Evolutionary conservation across 495 filamentous ascomycete genomes (phyloP), one percentile per base, ranked within the genome.

Genomic region (Lichina pygmaea): DNA sequence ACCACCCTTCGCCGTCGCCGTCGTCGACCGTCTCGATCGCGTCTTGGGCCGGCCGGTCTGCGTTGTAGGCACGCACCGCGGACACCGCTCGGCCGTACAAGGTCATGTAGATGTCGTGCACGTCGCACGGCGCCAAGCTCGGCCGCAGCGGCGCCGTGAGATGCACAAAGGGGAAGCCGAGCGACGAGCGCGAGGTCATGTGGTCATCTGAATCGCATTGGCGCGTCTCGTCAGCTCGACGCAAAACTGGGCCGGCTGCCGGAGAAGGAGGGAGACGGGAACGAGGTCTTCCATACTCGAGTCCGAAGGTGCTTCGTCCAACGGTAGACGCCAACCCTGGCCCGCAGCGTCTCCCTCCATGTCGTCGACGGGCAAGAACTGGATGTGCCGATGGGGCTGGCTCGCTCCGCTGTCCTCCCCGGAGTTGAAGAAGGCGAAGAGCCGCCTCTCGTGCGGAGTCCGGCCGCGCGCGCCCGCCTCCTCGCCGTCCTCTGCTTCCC

Each of bases 381-480:
- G 81, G 3, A 91, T 48, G 52, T 91, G 82, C 13, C 82, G 61
- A 57, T 86, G 82, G 1, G 78, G 70, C 57, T 91, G 81, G 45
- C 73, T 78, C 6, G 81, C 79, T 0, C 82, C 82, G n/a, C 74
- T 81, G 43, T 77, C 64, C 1, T 67, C 59, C 8, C 82, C 82
- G 31, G 75, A 81, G 52, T 91, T 91, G 64, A 84, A 91, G 58
- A 89, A 91, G 10, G 73, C 78, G 53, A 76, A 86, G 1, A 91
- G 58, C 37, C 65, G 44, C 44, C 38, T 16, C 16, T 42, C 32
- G 30, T 34, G 31, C 41, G 2, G 40, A 5, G 24, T 13, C 34
- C 54, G 7, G 57, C 51, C 44, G 50, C 12, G 12, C 3, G 17
- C 8, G 6, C 2, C 4, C 7, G 33, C 51, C 24, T 24, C 24